phyloP scores from a whole-genome alignment of 2,329 filamentous ascomycete genomes.

The Akanthomyces uredinophilus region DNA sequence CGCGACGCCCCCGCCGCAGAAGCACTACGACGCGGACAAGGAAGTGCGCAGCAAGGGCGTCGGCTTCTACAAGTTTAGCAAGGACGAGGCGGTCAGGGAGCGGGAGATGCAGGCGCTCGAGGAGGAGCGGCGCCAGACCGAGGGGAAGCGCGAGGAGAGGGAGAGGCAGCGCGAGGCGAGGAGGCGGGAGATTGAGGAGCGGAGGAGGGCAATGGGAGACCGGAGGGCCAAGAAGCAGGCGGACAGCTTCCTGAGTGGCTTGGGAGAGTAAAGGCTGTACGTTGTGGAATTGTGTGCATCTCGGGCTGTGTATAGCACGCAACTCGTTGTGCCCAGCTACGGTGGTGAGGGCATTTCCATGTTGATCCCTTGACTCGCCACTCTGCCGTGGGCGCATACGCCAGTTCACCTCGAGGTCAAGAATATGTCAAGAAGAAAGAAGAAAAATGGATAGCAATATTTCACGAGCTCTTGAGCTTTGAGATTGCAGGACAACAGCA shows the following conservation, averaged over 20 bases:
- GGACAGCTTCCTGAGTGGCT: constrained; percentile 64
- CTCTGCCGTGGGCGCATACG: no score
- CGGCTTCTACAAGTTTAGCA: constrained; percentile 86
- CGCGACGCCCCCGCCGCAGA: constrained; percentile 71
- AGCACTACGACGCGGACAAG: constrained; percentile 78
- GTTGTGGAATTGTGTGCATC: no score
- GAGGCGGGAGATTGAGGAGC: constrained; percentile 57
- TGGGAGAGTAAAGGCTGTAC: constrained; percentile 27
- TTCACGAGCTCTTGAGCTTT: no score
- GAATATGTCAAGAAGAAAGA: no score
- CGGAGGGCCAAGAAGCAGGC: constrained; percentile 62
- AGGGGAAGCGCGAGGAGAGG: constrained; percentile 52
- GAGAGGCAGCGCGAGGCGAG: constrained; percentile 58
- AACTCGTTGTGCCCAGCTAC: no score
- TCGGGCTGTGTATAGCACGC: no score
- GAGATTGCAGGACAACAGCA: no score
- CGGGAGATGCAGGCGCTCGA: constrained; percentile 72
- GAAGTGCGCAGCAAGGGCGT: constrained; percentile 86
- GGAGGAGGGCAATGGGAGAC: constrained; percentile 57
- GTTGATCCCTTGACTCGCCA: no score
- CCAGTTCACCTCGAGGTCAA: no score
- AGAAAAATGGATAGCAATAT: no score
- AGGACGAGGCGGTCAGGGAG: constrained; percentile 60
- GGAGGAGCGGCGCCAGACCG: constrained; percentile 62
- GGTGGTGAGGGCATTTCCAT: no score